These are phyloP conservation scores for Lichtheimia ramosa DNA, from an alignment of 371 early-diverging fungal genomes.

Conservation along the genomic window DNA sequence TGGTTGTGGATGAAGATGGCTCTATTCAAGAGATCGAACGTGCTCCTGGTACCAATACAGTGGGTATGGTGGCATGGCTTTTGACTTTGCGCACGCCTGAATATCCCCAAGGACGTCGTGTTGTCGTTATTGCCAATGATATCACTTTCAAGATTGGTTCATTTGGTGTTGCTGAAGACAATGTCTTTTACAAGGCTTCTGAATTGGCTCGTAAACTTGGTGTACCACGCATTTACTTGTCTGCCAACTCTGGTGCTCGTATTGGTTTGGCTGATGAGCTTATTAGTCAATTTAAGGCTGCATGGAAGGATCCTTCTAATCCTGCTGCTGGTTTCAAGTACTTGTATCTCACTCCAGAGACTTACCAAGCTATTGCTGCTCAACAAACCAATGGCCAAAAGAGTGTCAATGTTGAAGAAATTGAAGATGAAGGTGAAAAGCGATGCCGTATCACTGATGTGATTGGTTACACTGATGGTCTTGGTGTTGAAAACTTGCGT, in stretches of 20 bases:
- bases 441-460: conserved; percentile 88
- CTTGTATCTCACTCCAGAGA: conserved; percentile 84
- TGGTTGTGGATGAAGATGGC: conserved; percentile 84
- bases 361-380: conserved; percentile 58
- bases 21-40: conserved; percentile 80
- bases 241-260: conserved; percentile 99
- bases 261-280: conserved; percentile 97
- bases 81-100: conserved; percentile 92
- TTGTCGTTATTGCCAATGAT: conserved; percentile 97
- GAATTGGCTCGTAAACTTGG: conserved; percentile 85
- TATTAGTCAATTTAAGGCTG: conserved; percentile 78
- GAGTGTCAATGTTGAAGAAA: conserved; percentile 66
- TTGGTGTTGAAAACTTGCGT: conserved; percentile 98
- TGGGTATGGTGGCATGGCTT: conserved; percentile 97
- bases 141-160: conserved; percentile 97
- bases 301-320: conserved; percentile 83
- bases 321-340: conserved; percentile 90
- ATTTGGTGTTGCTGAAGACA: conserved; percentile 94
- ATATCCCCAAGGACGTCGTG: conserved; percentile 85
- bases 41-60: conserved; percentile 88
- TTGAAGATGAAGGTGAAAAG: conserved; percentile 72
- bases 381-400: conserved; percentile 56
- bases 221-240: conserved; percentile 94
- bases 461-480: conserved; percentile 87
- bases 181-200: conserved; percentile 91